Evolutionary conservation across 306 rosid species (phyloP), one percentile per base, ranked within the genome.

Genomic region (Rosa chinensis): DNA sequence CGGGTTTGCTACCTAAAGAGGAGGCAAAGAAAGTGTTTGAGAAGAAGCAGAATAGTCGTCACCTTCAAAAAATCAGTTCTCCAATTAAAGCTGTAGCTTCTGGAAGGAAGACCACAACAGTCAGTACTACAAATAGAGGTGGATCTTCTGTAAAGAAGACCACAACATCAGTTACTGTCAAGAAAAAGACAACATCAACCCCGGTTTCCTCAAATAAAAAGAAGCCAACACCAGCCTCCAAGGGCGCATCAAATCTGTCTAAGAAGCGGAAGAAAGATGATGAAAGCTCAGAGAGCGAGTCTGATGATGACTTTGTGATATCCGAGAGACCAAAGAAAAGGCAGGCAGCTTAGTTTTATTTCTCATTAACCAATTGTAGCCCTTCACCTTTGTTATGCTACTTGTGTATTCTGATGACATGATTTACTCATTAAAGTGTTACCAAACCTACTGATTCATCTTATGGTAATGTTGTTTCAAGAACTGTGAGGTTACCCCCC

Each of bases 1-100:
- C 90, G 4, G 99, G 97, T 56, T 90, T 94, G 85, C 89, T 94
- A 84, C 71, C 95, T 43, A 81, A 87, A 80, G 91, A 87, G n/a
- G 72, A 81, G 72, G 97, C 97, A 12, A 82, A 78, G 87, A 78
- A 81, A 86, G 90, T 85, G 74, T 83, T 48, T 67, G 91, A 92
- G 69, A 89, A 84, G 88, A 92, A 84, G 88, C 92, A 89, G 84
- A 86, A 88, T 81, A 88, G 42, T 66, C 79, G 79, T 74, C 44
- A 64, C 77, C 89, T 75, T 66, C 87, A 84, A 73, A 92, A 77
- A 78, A 10, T 89, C 37, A 50, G 82, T 67, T 88, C 94, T 82
- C 94, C 94, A 17, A 67, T 50, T 61, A 88, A 90, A 79, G 39
- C 80, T 43, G 80, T 44, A 71, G 32, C 82, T 62, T 25, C 76